Conservation (phyloP, 2,329 filamentous ascomycete genomes). For the Fusarium fracticaudum region DNA sequence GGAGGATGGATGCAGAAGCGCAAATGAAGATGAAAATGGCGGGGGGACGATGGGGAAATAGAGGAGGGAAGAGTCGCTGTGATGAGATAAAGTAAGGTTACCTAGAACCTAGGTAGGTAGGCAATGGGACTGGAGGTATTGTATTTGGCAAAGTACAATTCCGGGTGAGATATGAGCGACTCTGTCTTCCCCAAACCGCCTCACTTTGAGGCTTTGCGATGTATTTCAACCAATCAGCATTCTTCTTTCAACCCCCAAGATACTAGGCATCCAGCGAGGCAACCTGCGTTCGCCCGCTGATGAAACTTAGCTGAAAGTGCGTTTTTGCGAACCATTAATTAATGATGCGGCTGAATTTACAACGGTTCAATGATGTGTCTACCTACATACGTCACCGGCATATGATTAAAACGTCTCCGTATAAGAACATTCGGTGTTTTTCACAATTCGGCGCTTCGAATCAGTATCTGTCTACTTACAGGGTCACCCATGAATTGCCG, state of each 20-base stretch:
- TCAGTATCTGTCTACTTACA: not conserved
- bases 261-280: constrained; percentile 30
- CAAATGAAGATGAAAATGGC: constrained; percentile 9
- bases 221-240: constrained; percentile 11
- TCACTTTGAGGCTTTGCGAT: constrained; percentile 31
- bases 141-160: not conserved
- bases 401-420: not conserved
- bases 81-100: not conserved
- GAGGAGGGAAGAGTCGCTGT: constrained; percentile 7
- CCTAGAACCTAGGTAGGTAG: not conserved
- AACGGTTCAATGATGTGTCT: not conserved
- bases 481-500: not conserved
- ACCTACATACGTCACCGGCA: not conserved
- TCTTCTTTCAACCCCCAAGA: constrained; percentile 30
- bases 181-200: constrained; percentile 23
- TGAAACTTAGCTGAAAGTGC: not conserved
- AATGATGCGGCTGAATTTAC: constrained; percentile 23
- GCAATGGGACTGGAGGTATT: not conserved
- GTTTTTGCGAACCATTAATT: constrained; percentile 25
- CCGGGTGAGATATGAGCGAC: not conserved
- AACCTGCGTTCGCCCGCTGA: constrained; percentile 23
- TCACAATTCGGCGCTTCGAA: not conserved
- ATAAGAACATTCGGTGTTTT: not conserved
- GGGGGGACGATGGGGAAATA: constrained; percentile 3
- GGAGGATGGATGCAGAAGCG: constrained; percentile 3